Conservation (phyloP, 2,329 filamentous ascomycete genomes). For the Neonectria sp. region DNA sequence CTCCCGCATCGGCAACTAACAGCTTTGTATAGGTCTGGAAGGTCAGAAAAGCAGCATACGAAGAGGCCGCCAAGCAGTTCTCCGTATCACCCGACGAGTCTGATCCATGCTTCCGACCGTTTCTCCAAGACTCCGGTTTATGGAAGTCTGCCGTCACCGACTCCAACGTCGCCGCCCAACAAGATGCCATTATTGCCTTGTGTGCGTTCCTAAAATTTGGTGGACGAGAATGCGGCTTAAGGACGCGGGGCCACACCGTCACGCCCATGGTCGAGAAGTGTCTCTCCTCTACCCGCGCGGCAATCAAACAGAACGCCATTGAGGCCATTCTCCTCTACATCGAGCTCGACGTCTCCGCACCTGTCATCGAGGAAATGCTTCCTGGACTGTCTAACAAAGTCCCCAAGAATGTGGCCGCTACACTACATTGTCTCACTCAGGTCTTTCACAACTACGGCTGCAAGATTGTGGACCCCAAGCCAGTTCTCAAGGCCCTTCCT, state of each 20-base stretch:
- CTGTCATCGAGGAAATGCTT: slow-evolving; percentile 91
- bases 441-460: slow-evolving; percentile 96
- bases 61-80: slow-evolving; percentile 91
- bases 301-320: slow-evolving; percentile 87
- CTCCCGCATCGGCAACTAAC: neutral
- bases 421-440: slow-evolving; percentile 81
- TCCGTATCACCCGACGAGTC: slow-evolving; percentile 87
- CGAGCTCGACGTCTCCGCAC: slow-evolving; percentile 88
- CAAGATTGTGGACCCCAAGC: slow-evolving; percentile 94
- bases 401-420: slow-evolving; percentile 85
- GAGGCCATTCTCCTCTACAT: slow-evolving; percentile 92
- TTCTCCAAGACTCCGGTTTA: slow-evolving; percentile 84
- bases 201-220: slow-evolving; percentile 95
- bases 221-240: slow-evolving; percentile 82
- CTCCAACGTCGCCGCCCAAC: slow-evolving; percentile 96
- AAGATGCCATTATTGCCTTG: slow-evolving; percentile 89
- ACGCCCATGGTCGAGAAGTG: slow-evolving; percentile 91
- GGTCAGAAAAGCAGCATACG: slow-evolving; percentile 94
- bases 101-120: slow-evolving; percentile 89
- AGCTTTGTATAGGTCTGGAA: slow-evolving; percentile 76
- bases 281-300: slow-evolving; percentile 87
- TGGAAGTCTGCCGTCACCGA: slow-evolving; percentile 96
- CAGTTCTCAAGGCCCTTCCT: slow-evolving; percentile 87
- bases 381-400: slow-evolving; percentile 89
- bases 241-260: slow-evolving; percentile 83